Percentiles rank a stretch among this genome's conserved stretches.
These are phyloP conservation scores for Ceratocystis colombiana DNA, from an alignment of 2,329 filamentous ascomycete species.

Conservation along the genomic window DNA sequence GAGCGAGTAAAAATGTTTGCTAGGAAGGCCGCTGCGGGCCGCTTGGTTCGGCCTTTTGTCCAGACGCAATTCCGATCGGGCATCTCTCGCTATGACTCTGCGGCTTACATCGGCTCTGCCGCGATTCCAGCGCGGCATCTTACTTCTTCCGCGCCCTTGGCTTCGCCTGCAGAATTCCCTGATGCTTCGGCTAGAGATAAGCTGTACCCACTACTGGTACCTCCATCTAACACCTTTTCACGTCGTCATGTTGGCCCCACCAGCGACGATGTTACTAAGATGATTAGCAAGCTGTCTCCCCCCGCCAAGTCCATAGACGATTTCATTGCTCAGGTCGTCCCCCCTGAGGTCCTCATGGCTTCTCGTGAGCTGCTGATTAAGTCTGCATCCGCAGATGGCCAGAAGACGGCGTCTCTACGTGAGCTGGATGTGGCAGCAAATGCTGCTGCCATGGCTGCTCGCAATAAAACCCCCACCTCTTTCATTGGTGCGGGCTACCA, in stretches of 20 bases:
- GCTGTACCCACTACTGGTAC: conserved; percentile 25
- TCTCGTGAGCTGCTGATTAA: conserved; percentile 22
- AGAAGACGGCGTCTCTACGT: conserved; percentile 35
- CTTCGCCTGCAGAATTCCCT: conserved; percentile 10
- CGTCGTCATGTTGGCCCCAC: conserved; percentile 81
- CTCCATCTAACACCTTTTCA: conserved; percentile 43
- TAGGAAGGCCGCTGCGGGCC: conserved; percentile 21
- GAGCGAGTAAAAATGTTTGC: conserved; percentile 20
- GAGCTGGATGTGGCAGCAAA: conserved; percentile 50
- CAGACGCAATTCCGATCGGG: background rate
- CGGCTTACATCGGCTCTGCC: conserved; percentile 2
- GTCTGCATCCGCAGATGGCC: background rate
- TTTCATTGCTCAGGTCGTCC: conserved; percentile 77
- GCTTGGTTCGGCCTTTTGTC: conserved; percentile 21
- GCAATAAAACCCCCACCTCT: conserved; percentile 43
- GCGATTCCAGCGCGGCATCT: background rate
- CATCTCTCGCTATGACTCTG: conserved; percentile 1
- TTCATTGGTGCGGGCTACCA: conserved; percentile 87
- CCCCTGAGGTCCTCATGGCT: conserved; percentile 56
- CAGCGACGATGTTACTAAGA: conserved; percentile 56
- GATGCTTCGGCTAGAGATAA: conserved; percentile 16
- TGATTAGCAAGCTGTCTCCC: conserved; percentile 71
- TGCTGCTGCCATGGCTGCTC: conserved; percentile 32
- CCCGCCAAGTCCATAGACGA: conserved; percentile 64
- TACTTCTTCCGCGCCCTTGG: background rate